phyloP scores from a whole-genome alignment of 805 yeast genomes.

The Kodamaea kaohsiungensis region DNA sequence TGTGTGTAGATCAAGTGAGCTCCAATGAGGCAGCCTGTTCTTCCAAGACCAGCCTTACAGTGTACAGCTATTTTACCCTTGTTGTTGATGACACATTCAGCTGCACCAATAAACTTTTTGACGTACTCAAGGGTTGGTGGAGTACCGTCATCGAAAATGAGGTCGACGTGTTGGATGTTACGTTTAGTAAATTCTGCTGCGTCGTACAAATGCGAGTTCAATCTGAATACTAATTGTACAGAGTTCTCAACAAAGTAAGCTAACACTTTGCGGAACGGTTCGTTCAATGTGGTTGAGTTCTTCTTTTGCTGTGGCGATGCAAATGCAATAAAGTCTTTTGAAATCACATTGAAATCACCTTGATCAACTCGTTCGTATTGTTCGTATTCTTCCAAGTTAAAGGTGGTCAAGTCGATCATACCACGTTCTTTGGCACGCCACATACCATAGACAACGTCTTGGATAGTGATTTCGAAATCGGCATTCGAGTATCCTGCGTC shows the following conservation, averaged over 20 bases:
- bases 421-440: slow-evolving; percentile 97
- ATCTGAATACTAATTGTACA: slow-evolving; percentile 86
- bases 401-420: slow-evolving; percentile 79
- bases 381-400: slow-evolving; percentile 92
- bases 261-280: slow-evolving; percentile 79
- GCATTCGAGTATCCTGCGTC: slow-evolving; percentile 98
- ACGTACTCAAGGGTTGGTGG: slow-evolving; percentile 96
- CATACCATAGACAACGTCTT: slow-evolving; percentile 92
- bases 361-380: slow-evolving; percentile 93
- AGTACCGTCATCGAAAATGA: slow-evolving; percentile 97
- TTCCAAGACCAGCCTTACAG: slow-evolving; percentile 96
- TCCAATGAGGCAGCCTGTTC: slow-evolving; percentile 97
- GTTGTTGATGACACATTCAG: slow-evolving; percentile 79
- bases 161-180: slow-evolving; percentile 87
- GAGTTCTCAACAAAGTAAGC: slow-evolving; percentile 70
- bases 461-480: slow-evolving; percentile 90
- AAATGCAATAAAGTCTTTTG: slow-evolving; percentile 94
- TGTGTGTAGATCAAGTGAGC: slow-evolving; percentile 95
- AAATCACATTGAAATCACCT: slow-evolving; percentile 90
- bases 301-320: slow-evolving; percentile 86
- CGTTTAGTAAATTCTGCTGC: slow-evolving; percentile 77
- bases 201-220: slow-evolving; percentile 90
- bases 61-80: slow-evolving; percentile 98
- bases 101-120: slow-evolving; percentile 90
- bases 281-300: slow-evolving; percentile 50